phyloP scores from a whole-genome alignment of 345 rosid species.

The Camelina neglecta region DNA sequence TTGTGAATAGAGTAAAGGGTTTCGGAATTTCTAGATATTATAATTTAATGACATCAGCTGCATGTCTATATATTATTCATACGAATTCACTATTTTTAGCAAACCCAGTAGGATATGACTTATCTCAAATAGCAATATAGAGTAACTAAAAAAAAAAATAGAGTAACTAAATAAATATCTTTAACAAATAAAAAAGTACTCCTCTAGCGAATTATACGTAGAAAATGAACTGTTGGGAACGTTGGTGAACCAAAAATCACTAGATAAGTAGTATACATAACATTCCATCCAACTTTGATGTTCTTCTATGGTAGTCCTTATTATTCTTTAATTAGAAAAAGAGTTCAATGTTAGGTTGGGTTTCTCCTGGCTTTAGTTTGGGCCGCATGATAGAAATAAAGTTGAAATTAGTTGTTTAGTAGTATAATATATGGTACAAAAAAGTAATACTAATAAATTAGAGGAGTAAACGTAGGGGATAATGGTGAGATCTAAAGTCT shows the following conservation, averaged over 20 bases:
- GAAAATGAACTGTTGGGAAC: background rate
- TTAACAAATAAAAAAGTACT: background rate
- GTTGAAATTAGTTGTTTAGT: conserved; percentile 22
- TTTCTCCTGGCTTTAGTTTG: conserved; percentile 23
- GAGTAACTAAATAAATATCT: too few species aligned
- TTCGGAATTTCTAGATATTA: conserved; percentile 25
- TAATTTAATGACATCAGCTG: conserved; percentile 23
- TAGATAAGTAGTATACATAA: background rate
- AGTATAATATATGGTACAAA: conserved; percentile 3
- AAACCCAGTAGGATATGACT: too few species aligned
- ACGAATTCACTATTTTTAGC: conserved; percentile 2
- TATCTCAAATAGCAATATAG: too few species aligned
- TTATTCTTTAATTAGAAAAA: background rate
- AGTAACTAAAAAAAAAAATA: too few species aligned
- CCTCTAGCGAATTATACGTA: background rate
- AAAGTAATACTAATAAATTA: conserved; percentile 34
- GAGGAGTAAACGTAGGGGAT: conserved; percentile 34
- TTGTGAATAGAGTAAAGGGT: conserved; percentile 36
- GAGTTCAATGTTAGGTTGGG: conserved; percentile 26
- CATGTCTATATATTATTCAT: conserved; percentile 11
- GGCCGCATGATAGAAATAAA: conserved; percentile 33
- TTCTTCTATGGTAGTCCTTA: conserved; percentile 13
- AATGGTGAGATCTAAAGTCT: conserved; percentile 34
- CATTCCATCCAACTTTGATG: conserved; percentile 9
- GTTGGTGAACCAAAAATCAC: background rate